These are phyloP conservation scores for Pythium insidiosum DNA, from an alignment of 352 stramenopile genomes.

Conservation along the genomic window DNA sequence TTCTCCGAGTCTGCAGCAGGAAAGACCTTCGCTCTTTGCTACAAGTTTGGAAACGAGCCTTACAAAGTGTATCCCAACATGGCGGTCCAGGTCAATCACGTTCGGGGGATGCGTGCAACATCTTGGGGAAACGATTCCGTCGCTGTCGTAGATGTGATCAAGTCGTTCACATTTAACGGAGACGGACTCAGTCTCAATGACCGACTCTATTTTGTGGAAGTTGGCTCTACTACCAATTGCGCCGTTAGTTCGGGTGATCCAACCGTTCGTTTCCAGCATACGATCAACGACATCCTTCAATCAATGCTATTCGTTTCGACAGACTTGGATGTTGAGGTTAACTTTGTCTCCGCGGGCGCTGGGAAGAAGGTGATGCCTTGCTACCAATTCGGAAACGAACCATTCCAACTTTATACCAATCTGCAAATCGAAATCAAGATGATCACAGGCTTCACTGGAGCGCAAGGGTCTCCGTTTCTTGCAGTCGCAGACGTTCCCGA, in stretches of 20 bases:
- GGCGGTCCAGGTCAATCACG: slow-evolving; percentile 36
- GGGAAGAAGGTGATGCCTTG: slow-evolving; percentile 33
- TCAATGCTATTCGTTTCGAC: slow-evolving; percentile 30
- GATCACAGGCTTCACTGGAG: slow-evolving; percentile 34
- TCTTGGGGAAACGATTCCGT: slow-evolving; percentile 24
- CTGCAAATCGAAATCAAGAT: slow-evolving; percentile 48
- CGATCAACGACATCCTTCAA: slow-evolving; percentile 20
- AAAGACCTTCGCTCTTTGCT: slow-evolving; percentile 52
- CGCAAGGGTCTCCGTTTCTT: slow-evolving; percentile 30
- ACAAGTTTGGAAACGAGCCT: slow-evolving; percentile 61
- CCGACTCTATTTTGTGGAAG: slow-evolving; percentile 48
- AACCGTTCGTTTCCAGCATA: slow-evolving; percentile 24
- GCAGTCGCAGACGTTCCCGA: slow-evolving; percentile 47
- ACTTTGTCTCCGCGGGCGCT: slow-evolving; percentile 26
- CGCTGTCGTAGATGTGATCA: slow-evolving; percentile 38
- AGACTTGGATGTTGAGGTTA: slow-evolving; percentile 15
- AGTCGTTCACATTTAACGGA: slow-evolving; percentile 38
- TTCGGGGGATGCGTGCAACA: slow-evolving; percentile 20
- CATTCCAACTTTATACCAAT: slow-evolving; percentile 40
- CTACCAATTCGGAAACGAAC: slow-evolving; percentile 54
- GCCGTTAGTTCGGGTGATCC: slow-evolving; percentile 21
- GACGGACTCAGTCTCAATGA: slow-evolving; percentile 46
- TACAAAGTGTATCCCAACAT: slow-evolving; percentile 40
- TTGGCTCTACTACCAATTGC: slow-evolving; percentile 24
- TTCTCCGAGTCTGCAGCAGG: slow-evolving; percentile 30